A percentile compares a stretch with the other conserved stretches of the same genome.
Evolutionary conservation across 495 filamentous ascomycete species (phyloP).

Genomic region (Jackrogersella minutella): DNA sequence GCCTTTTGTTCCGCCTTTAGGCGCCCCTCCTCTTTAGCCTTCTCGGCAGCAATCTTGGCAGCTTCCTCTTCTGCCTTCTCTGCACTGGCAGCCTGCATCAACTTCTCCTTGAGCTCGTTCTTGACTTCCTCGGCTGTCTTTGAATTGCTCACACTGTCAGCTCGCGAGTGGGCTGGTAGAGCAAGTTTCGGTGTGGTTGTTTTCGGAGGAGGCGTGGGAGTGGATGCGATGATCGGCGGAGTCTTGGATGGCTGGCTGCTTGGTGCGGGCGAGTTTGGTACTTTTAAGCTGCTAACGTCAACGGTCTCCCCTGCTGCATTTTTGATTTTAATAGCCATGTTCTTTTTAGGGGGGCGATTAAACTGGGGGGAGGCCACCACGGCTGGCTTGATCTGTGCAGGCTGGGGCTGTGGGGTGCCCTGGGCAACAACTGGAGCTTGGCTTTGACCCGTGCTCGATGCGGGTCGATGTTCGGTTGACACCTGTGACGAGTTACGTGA

Average conservation of each 20-base stretch:
- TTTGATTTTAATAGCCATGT: conserved; percentile 77
- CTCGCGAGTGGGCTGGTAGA: conserved; percentile 55
- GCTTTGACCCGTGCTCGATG: conserved; percentile 76
- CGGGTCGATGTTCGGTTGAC: conserved; percentile 74
- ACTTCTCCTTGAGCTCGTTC: conserved; percentile 61
- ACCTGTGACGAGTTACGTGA: conserved; percentile 85
- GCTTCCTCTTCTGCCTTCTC: conserved; percentile 53
- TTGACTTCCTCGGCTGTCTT: conserved; percentile 61
- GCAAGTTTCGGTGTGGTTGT: conserved; percentile 51
- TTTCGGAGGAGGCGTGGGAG: conserved; percentile 62
- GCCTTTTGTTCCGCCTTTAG: conserved; percentile 62
- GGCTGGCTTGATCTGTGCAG: conserved; percentile 66
- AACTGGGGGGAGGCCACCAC: conserved; percentile 67
- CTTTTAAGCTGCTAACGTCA: conserved; percentile 51
- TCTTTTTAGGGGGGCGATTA: conserved; percentile 68
- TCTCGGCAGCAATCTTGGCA: conserved; percentile 53
- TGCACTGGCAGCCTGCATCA: conserved; percentile 52
- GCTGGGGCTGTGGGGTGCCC: conserved; percentile 58
- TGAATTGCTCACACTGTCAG: conserved; percentile 52
- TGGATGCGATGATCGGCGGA: conserved; percentile 60
- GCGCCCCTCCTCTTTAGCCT: conserved; percentile 44
- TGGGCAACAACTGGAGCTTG: conserved; percentile 57
- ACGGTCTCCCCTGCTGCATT: conserved; percentile 71
- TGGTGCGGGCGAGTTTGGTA: conserved; percentile 56
- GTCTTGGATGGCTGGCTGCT: conserved; percentile 60